phyloP scores from a whole-genome alignment of 2,329 filamentous ascomycete genomes.

The Cordyceps javanica region DNA sequence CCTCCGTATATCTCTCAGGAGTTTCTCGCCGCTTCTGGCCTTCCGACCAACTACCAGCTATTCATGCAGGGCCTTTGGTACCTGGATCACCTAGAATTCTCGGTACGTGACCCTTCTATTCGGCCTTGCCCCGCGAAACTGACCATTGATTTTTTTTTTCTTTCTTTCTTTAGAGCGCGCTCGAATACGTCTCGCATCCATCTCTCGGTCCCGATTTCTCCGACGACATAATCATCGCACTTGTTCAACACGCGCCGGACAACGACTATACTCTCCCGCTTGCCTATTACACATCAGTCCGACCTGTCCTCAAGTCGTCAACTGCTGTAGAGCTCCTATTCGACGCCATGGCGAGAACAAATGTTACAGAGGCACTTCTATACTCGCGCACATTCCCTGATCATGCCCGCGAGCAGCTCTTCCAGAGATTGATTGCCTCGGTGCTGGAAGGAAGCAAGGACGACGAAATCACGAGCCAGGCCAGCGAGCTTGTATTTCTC shows the following conservation, averaged over 20 bases:
- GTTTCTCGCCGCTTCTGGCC: slow-evolving; percentile 57
- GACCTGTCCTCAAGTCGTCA: slow-evolving; percentile 62
- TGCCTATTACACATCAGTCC: slow-evolving; percentile 72
- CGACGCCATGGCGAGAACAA: slow-evolving; percentile 59
- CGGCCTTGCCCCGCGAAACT: slow-evolving; percentile 16
- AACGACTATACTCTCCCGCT: slow-evolving; percentile 61
- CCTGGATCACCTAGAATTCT: slow-evolving; percentile 66
- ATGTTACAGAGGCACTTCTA: slow-evolving; percentile 65
- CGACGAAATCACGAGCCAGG: slow-evolving; percentile 44
- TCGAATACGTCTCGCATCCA: slow-evolving; percentile 73
- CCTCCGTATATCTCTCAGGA: slow-evolving; percentile 43
- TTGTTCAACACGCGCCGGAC: slow-evolving; percentile 55
- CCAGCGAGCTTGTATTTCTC: slow-evolving; percentile 64
- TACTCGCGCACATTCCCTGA: slow-evolving; percentile 63
- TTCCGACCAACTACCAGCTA: slow-evolving; percentile 70
- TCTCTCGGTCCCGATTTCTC: slow-evolving; percentile 74
- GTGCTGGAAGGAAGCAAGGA: slow-evolving; percentile 41
- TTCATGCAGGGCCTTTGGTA: slow-evolving; percentile 81
- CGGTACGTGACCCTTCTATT: slow-evolving; percentile 33
- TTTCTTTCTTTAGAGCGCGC: slow-evolving; percentile 43
- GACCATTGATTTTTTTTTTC: not conserved
- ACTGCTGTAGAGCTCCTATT: slow-evolving; percentile 62
- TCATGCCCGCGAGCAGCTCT: slow-evolving; percentile 54
- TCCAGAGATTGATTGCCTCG: slow-evolving; percentile 58
- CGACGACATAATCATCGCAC: slow-evolving; percentile 69